Base-by-base conservation (phyloP, 2,329 filamentous ascomycete species). In the Diatrype stigma region DNA sequence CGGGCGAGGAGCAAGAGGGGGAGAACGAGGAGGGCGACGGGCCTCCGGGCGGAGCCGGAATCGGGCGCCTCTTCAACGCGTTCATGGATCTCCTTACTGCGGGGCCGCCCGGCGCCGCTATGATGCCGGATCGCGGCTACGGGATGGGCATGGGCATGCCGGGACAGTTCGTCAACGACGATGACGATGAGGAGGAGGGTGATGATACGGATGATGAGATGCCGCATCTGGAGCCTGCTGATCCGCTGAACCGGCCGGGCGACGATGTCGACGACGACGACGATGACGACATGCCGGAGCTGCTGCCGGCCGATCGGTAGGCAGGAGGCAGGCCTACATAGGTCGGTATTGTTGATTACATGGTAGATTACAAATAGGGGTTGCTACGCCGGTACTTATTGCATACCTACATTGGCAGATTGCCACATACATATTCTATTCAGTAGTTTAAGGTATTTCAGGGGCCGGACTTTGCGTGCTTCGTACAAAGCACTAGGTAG, bases 131-230 rank as follows among this genome's bases (percentile, higher is more conserved):
- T 30, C 26, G 10, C n/a, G n/a, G n/a, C n/a, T n/a, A n/a, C n/a
- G n/a, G n/a, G n/a, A n/a, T n/a, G n/a, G 11, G 7, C 10, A 5
- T 40, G 42, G 30, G 17, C 14, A 58, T 65, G 56, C 63, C 63
- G 7, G 62, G 63, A 19, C 56, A 49, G 22, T 65, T 60, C 59
- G 40, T 21, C 8, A 58, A 50, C 21, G 55, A 53, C 16, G 56
- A 60, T 30, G 54, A 55, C 17, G 56, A 54, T 7, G 53, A 56
- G 21, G 51, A 49, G 17, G 34, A 44, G 23, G 17, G 26, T 23
- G 49, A 51, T n/a, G 42, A 44, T n/a, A 38, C 47, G 11, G 56
- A 60, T 45, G 57, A 61, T 23, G 62, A 63, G 19, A 46, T 56
- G 49, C 60, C 60, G 32, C 51, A 47, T 16, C 55, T 53, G 32